Percentiles rank a stretch among this genome's conserved stretches.
Conservation (phyloP, 164 flowering plant genomes). For the Macadamia tetraphylla region DNA sequence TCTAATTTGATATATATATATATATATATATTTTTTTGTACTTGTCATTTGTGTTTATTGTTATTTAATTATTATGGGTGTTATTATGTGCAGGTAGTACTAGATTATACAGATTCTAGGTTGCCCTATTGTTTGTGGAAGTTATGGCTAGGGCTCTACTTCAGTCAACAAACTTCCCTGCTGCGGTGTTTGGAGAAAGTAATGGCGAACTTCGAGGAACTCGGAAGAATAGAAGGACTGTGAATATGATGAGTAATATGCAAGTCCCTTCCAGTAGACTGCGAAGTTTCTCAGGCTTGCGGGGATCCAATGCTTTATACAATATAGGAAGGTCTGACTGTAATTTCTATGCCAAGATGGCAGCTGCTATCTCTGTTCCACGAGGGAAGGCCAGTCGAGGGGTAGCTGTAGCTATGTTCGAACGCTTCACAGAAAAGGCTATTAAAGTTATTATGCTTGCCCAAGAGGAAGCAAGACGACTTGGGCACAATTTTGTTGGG, state of each 20-base stretch:
- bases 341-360: slow-evolving; percentile 39
- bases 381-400: slow-evolving; percentile 33
- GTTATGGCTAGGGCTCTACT: slow-evolving; percentile 61
- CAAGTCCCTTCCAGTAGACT: slow-evolving; percentile 28
- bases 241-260: slow-evolving; percentile 35
- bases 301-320: slow-evolving; percentile 40
- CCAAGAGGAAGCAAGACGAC: slow-evolving; percentile 93
- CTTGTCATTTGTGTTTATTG: too few species aligned
- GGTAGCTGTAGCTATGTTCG: slow-evolving; percentile 70
- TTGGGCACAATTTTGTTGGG: slow-evolving; percentile 95
- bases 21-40: too few species aligned
- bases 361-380: slow-evolving; percentile 24
- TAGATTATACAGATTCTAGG: too few species aligned
- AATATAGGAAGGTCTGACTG: slow-evolving; percentile 17
- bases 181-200: slow-evolving; percentile 26
- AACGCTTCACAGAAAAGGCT: slow-evolving; percentile 92
- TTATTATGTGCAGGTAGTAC: background rate
- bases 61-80: background rate
- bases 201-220: slow-evolving; percentile 34
- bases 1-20: too few species aligned
- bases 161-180: slow-evolving; percentile 46
- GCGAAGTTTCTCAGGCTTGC: slow-evolving; percentile 40
- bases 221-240: slow-evolving; percentile 30
- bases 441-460: slow-evolving; percentile 97
- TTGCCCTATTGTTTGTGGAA: background rate